Base-by-base conservation (phyloP, 495 filamentous ascomycete species). In the Pseudomonodictys pantanalensis region DNA sequence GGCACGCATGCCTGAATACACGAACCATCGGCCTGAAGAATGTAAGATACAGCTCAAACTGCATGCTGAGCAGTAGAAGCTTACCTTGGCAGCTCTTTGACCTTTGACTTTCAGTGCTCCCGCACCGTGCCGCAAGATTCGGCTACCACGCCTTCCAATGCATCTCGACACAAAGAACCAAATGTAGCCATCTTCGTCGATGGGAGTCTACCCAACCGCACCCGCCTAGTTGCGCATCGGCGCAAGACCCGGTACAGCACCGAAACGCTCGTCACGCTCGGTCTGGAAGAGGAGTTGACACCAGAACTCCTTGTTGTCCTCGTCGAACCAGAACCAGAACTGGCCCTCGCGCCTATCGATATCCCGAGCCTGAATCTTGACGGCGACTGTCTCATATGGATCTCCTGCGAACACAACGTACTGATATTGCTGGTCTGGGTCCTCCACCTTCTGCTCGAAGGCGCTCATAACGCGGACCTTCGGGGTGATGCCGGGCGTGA, bases 231-330 rank as follows among this genome's bases (percentile, higher is more conserved):
- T 52, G 2, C 50, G 68, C 18, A 56, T 67, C 51, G 88, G 84
- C 12, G 87, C 91, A 72, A 97, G 75, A 23, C 93, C 93, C 10
- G 93, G 93, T 49, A 96, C 95, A 69, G 90, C 91, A 68, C 85
- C 89, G 71, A 95, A 97, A 61, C 93, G 77, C 81, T 97, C 93
- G 78, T 97, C 93, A 50, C 93, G 82, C 79, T 99, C 93, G 35
- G 95, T 97, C 83, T 97, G 92, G 77, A 97, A 99, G 81, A 97
- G 89, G 50, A 99, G 81, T 79, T 97, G 93, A n/a, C 97, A 79
- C 89, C 91, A 97, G 69, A 95, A 97, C 77, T 97, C 92, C 81
- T 97, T 97, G 52, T 85, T 82, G 74, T 99, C 93, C 60, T 87
- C 85, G 77, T 97, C 95, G 77, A 93, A 99, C 86, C 90, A 96